Percentiles rank a stretch among this genome's conserved stretches.
Evolutionary conservation across 768 basidiomycete species (phyloP).

Genomic region (Nidularia pulvinata): DNA sequence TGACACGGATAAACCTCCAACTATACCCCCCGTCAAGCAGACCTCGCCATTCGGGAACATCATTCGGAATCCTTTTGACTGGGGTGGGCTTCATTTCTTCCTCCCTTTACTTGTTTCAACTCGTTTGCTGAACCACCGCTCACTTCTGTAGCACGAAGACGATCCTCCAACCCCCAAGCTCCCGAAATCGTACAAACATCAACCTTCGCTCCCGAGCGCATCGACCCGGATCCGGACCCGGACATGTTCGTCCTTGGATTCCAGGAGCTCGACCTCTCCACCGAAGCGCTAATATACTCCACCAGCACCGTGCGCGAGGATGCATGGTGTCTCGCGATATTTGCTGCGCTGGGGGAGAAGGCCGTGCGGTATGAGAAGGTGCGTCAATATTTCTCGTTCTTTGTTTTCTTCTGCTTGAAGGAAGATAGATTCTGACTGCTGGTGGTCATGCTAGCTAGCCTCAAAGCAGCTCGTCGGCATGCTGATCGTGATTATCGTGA

Average conservation of each 20-base stretch:
- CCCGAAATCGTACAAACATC: not conserved
- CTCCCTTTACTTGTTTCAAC: not conserved
- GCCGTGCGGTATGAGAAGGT: slow-evolving; percentile 69
- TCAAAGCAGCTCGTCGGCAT: slow-evolving; percentile 87
- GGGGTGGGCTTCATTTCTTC: slow-evolving; percentile 12
- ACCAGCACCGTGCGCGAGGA: slow-evolving; percentile 65
- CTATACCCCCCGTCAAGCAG: slow-evolving; percentile 24
- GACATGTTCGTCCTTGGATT: slow-evolving; percentile 79
- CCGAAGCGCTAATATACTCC: slow-evolving; percentile 77
- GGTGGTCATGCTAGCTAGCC: slow-evolving; percentile 42
- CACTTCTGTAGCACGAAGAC: too few relatives aligned
- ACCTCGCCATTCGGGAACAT: slow-evolving; percentile 31
- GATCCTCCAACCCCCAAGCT: too few relatives aligned
- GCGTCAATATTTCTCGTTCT: not conserved
- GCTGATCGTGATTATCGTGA: slow-evolving; percentile 70
- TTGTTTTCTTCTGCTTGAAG: not conserved
- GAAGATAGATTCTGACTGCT: not conserved
- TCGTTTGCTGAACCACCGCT: not conserved
- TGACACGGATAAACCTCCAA: not conserved
- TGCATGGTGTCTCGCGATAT: slow-evolving; percentile 66
- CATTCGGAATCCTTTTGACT: slow-evolving; percentile 17
- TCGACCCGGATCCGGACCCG: slow-evolving; percentile 32
- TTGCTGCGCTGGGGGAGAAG: slow-evolving; percentile 73
- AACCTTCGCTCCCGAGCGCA: slow-evolving; percentile 7
- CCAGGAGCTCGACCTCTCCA: slow-evolving; percentile 79